phyloP scores from a whole-genome alignment of 164 flowering plant species.

The Chimonanthus praecox region DNA sequence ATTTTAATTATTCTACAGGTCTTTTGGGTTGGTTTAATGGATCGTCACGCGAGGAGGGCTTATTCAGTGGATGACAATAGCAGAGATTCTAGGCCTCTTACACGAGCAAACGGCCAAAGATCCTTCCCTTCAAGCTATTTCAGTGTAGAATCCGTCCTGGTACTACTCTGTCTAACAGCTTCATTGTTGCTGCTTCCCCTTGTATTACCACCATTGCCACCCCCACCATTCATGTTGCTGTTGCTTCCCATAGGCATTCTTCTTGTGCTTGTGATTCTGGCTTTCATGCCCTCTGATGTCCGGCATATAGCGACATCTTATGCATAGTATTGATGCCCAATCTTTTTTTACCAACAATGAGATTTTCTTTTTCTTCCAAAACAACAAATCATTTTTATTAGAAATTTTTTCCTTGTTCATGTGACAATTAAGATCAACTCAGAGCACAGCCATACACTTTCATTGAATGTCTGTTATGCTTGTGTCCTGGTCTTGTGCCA shows the following conservation, averaged over 20 bases:
- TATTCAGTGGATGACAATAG: slow-evolving; percentile 7
- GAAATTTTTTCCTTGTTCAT: not conserved
- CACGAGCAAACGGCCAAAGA: slow-evolving; percentile 26
- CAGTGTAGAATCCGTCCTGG: slow-evolving; percentile 53
- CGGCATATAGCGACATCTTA: slow-evolving; percentile 38
- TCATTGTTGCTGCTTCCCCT: slow-evolving; percentile 71
- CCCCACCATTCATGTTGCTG: slow-evolving; percentile 82
- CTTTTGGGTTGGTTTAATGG: slow-evolving; percentile 25
- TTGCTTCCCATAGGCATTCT: slow-evolving; percentile 69
- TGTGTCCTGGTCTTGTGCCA: too few species aligned
- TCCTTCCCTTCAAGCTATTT: slow-evolving; percentile 39
- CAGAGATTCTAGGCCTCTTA: slow-evolving; percentile 18
- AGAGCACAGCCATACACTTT: not conserved
- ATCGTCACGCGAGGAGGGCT: slow-evolving; percentile 16
- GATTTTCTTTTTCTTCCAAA: not conserved
- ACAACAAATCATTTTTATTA: not conserved
- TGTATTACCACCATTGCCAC: slow-evolving; percentile 84
- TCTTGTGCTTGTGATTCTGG: slow-evolving; percentile 57
- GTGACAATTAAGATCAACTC: not conserved
- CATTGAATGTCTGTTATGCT: too few species aligned
- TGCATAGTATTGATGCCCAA: slow-evolving; percentile 25
- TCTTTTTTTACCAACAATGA: not conserved
- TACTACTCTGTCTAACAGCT: slow-evolving; percentile 57
- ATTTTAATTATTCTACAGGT: slow-evolving; percentile 15
- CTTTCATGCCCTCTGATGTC: slow-evolving; percentile 61